phyloP scores from a whole-genome alignment of 75 land plant species.

The Cryptomeria japonica region DNA sequence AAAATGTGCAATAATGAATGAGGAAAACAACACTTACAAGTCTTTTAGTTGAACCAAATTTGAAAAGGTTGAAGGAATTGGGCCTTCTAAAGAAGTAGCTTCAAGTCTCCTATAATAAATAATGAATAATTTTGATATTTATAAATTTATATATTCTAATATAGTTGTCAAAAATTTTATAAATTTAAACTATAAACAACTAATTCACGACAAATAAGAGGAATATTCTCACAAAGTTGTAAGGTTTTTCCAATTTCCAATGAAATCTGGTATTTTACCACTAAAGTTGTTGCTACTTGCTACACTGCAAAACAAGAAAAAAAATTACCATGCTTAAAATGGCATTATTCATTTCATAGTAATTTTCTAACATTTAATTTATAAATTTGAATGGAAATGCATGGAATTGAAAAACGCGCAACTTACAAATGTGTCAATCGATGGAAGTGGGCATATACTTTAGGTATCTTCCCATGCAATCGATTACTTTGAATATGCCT shows the following conservation, averaged over 20 bases:
- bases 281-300: too few species aligned
- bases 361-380: background rate
- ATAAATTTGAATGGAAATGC: background rate
- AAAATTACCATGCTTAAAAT: background rate
- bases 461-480: slow-evolving; percentile 47
- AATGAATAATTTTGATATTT: background rate
- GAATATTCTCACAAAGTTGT: too few species aligned
- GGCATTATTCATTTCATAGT: background rate
- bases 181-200: too few species aligned
- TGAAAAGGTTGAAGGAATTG: too few species aligned
- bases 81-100: too few species aligned
- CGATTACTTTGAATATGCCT: slow-evolving; percentile 25
- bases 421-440: slow-evolving; percentile 67
- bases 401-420: background rate
- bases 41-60: slow-evolving; percentile 31
- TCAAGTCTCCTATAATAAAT: too few species aligned
- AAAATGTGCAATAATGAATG: background rate
- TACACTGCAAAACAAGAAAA: background rate
- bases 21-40: slow-evolving; percentile 24
- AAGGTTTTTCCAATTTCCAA: too few species aligned
- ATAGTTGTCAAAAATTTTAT: too few species aligned
- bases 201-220: too few species aligned
- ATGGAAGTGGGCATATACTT: slow-evolving; percentile 40
- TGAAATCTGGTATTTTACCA: too few species aligned
- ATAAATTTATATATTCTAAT: too few species aligned